Evolutionary conservation across 352 stramenopile species (phyloP).

Genomic region (Phytophthora crassamura): DNA sequence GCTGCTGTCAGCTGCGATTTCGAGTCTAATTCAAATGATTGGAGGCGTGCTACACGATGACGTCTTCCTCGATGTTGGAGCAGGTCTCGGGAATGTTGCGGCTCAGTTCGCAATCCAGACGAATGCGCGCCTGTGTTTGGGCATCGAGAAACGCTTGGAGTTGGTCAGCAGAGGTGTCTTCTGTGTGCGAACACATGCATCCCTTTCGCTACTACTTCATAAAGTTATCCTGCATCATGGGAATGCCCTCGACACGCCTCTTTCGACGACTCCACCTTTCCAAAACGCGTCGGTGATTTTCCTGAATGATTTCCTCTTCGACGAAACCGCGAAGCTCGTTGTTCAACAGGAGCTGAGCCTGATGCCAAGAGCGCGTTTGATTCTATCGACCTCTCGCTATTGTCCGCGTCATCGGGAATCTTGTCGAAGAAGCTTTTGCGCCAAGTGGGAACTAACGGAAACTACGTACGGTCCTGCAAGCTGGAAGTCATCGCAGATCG

Average conservation of each 20-base stretch:
- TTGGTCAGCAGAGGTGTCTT: neutral
- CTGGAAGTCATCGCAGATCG: neutral
- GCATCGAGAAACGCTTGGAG: conserved; percentile 2
- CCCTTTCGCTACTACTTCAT: neutral
- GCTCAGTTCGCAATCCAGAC: conserved; percentile 10
- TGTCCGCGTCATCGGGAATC: conserved; percentile 3
- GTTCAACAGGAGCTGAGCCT: neutral
- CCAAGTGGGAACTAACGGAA: neutral
- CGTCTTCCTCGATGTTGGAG: neutral
- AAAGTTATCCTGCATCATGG: conserved; percentile 11
- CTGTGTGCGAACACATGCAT: conserved; percentile 4
- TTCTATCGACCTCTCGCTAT: conserved; percentile 10
- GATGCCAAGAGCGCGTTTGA: conserved; percentile 5
- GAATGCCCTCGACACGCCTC: neutral
- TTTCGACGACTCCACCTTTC: conserved; percentile 8
- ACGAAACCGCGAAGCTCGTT: neutral
- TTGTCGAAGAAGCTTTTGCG: neutral
- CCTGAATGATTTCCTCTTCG: conserved; percentile 14
- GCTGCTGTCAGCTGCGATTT: too few relatives aligned
- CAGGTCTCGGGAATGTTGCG: conserved; percentile 5
- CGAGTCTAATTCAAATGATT: too few relatives aligned
- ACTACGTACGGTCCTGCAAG: conserved; percentile 5
- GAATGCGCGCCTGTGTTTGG: conserved; percentile 8
- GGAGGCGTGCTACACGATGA: too few relatives aligned
- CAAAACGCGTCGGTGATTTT: conserved; percentile 3